A percentile compares a stretch with the other conserved stretches of the same genome.
phyloP scores from a whole-genome alignment of 1,284 basidiomycete genomes.

The Fomitopsis pinicola region DNA sequence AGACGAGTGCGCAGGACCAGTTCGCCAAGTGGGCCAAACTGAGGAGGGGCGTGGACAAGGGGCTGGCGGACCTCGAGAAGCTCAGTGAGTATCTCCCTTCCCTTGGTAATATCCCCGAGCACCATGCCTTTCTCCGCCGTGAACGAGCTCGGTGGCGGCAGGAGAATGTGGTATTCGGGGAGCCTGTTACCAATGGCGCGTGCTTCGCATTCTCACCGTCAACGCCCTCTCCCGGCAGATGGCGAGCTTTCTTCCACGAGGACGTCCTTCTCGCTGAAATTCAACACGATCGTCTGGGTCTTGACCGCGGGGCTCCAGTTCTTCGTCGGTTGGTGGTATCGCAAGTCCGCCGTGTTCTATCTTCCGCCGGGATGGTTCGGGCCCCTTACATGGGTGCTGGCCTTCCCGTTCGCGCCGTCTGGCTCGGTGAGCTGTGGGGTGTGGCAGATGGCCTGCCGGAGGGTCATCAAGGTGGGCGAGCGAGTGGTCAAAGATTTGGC shows the following conservation, averaged over 20 bases:
- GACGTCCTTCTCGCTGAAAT: slow-evolving; percentile 67
- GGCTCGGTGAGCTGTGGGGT: slow-evolving; percentile 86
- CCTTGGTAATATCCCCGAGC: neutral
- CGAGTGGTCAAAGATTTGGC: slow-evolving; percentile 58
- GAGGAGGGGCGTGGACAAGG: slow-evolving; percentile 88
- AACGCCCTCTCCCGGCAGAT: slow-evolving; percentile 43
- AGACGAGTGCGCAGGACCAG: slow-evolving; percentile 94
- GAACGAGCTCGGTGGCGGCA: neutral
- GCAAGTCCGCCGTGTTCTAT: slow-evolving; percentile 86
- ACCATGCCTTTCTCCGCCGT: neutral
- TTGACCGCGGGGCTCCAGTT: slow-evolving; percentile 84
- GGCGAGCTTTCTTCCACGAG: slow-evolving; percentile 60
- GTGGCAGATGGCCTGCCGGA: slow-evolving; percentile 87
- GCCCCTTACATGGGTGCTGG: slow-evolving; percentile 77
- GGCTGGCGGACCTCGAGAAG: slow-evolving; percentile 89
- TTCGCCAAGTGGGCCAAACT: slow-evolving; percentile 99
- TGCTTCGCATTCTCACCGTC: neutral
- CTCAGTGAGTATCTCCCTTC: slow-evolving; percentile 60
- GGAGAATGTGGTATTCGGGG: neutral
- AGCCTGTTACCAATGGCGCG: neutral
- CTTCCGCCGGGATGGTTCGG: slow-evolving; percentile 87
- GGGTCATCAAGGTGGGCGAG: slow-evolving; percentile 71
- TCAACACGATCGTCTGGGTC: slow-evolving; percentile 75
- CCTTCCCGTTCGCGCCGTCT: slow-evolving; percentile 80
- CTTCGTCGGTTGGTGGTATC: slow-evolving; percentile 84